These are phyloP conservation scores for Coniochaeta sp. DNA, from an alignment of 2,329 filamentous ascomycete species.

Conservation along the genomic window DNA sequence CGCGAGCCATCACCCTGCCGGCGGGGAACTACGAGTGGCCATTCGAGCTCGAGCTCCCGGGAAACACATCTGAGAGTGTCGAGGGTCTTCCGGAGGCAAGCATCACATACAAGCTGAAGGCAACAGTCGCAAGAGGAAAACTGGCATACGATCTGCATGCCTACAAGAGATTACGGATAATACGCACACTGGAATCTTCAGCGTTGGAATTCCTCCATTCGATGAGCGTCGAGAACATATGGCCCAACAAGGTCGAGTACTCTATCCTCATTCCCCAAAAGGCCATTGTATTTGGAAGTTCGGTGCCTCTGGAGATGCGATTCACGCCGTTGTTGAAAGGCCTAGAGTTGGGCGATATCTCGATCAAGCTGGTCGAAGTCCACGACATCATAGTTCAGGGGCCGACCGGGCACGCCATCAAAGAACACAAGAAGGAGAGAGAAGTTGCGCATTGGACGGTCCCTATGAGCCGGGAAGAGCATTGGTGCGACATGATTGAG, in stretches of 20 bases:
- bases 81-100: slow-evolving; percentile 83
- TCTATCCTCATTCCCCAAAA: slow-evolving; percentile 90
- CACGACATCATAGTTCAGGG: slow-evolving; percentile 57
- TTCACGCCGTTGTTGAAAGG: slow-evolving; percentile 87
- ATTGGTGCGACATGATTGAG: slow-evolving; percentile 63
- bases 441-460: slow-evolving; percentile 55
- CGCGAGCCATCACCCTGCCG: slow-evolving; percentile 51
- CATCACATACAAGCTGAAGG: slow-evolving; percentile 86
- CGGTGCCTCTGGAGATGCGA: slow-evolving; percentile 74
- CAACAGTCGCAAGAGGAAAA: slow-evolving; percentile 79
- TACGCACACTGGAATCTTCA: slow-evolving; percentile 68
- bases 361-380: slow-evolving; percentile 70
- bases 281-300: slow-evolving; percentile 88
- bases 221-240: slow-evolving; percentile 95
- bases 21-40: slow-evolving; percentile 80
- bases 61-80: slow-evolving; percentile 73
- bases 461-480: slow-evolving; percentile 45
- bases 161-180: slow-evolving; percentile 70
- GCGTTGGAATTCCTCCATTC: slow-evolving; percentile 75
- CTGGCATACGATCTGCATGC: slow-evolving; percentile 80
- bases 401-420: slow-evolving; percentile 35
- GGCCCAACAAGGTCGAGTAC: slow-evolving; percentile 97
- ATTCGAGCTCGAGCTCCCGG: slow-evolving; percentile 67
- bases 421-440: slow-evolving; percentile 55
- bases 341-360: slow-evolving; percentile 74